Percentiles rank a stretch among this genome's conserved stretches.
Evolutionary conservation across 805 yeast species (phyloP).

Genomic region (Metschnikowia proteae): DNA sequence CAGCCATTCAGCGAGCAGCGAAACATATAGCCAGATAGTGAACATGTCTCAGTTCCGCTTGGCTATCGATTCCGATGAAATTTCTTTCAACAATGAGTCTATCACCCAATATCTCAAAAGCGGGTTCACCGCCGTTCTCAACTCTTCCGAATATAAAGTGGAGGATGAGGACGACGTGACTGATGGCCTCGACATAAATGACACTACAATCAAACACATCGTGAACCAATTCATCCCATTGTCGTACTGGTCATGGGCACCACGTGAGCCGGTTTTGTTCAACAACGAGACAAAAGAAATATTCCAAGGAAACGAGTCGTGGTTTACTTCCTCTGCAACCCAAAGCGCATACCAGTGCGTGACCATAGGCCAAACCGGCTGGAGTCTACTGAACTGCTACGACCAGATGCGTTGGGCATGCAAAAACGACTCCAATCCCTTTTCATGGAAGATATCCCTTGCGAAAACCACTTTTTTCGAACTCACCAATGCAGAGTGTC

Average conservation of each 20-base stretch:
- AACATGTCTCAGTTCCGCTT: slow-evolving; percentile 24
- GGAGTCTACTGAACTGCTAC: slow-evolving; percentile 70
- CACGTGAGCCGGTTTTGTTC: slow-evolving; percentile 30
- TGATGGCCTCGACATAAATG: slow-evolving; percentile 10
- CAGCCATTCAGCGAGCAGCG: neutral
- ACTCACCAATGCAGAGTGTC: slow-evolving; percentile 32
- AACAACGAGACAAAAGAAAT: slow-evolving; percentile 5
- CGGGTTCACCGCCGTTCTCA: slow-evolving; percentile 67
- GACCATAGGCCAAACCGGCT: slow-evolving; percentile 42
- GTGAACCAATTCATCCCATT: slow-evolving; percentile 24
- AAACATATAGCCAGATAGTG: slow-evolving; percentile 4
- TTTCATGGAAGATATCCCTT: slow-evolving; percentile 40
- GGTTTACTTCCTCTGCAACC: slow-evolving; percentile 8
- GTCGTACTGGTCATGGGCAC: slow-evolving; percentile 74
- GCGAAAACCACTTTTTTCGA: slow-evolving; percentile 41
- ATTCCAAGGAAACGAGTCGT: slow-evolving; percentile 6
- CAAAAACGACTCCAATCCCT: slow-evolving; percentile 34
- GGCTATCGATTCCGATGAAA: slow-evolving; percentile 31
- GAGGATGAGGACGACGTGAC: neutral
- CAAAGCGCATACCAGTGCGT: slow-evolving; percentile 42
- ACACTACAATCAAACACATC: slow-evolving; percentile 22
- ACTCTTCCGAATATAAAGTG: slow-evolving; percentile 27
- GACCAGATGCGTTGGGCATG: slow-evolving; percentile 53
- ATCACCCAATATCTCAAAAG: slow-evolving; percentile 41
- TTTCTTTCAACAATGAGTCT: slow-evolving; percentile 36